Conservation (phyloP, 768 basidiomycete genomes). For the Tricholoma sp. region DNA sequence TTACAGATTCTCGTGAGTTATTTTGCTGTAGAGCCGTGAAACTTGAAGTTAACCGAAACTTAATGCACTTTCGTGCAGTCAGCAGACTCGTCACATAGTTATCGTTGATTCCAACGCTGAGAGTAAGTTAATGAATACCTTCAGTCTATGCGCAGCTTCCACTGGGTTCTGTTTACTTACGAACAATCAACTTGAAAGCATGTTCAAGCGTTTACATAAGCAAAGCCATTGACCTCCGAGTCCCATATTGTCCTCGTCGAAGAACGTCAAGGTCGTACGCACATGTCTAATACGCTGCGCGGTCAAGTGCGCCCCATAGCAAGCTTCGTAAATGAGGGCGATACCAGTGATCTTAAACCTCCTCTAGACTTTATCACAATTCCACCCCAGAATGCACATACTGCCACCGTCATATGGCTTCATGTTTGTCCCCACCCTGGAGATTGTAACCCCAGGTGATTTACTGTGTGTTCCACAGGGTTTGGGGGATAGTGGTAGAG, state of each 20-base stretch:
- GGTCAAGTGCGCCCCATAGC: background rate
- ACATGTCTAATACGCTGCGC: background rate
- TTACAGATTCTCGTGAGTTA: no score
- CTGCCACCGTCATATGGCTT: slow-evolving; percentile 63
- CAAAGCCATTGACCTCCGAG: background rate
- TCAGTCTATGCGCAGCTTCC: no score
- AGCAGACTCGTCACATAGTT: no score
- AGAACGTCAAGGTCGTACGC: background rate
- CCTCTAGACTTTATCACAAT: slow-evolving; percentile 1
- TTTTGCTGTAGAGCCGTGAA: no score
- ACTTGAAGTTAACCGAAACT: no score
- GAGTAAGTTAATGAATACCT: no score
- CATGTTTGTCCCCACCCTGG: slow-evolving; percentile 41
- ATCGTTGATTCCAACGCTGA: no score
- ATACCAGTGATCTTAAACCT: background rate
- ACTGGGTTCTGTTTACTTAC: no score
- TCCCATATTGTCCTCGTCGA: background rate
- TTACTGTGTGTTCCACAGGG: slow-evolving; percentile 24
- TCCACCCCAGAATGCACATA: slow-evolving; percentile 17
- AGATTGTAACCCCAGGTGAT: background rate
- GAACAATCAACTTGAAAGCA: no score
- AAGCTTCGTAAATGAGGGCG: background rate
- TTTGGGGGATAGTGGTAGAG: slow-evolving; percentile 46
- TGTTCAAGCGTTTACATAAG: no score
- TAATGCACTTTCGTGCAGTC: no score